Base-by-base conservation (phyloP, 2,329 filamentous ascomycete genomes). In the Fusarium sp. region DNA sequence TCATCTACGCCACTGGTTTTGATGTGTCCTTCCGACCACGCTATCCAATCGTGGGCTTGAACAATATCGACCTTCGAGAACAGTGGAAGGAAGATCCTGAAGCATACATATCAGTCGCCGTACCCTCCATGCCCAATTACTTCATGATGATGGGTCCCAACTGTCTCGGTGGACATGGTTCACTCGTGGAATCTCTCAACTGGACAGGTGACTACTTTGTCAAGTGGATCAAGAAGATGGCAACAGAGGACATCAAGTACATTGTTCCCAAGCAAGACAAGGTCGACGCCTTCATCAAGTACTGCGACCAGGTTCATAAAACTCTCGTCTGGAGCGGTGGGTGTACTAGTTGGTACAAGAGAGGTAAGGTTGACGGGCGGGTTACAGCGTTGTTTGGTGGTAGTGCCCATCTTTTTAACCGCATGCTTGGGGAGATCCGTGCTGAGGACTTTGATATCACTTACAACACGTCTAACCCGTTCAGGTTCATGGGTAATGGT, bases 1-100 rank as follows among this genome's bases (percentile, higher is more conserved):
- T 89, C 22, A 78, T 89, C 21, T 88, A 86, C 57, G 86, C 86
- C 17, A 88, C 85, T 0, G 85, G 86, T 3, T 88, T 87, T 65
- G 83, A 88, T 65, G 82, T 83, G 8, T 86, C 84, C 1, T 87
- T 86, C 73, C 73, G 80, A 2, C 85, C 86, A 4, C 80, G 82
- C 1, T 87, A 86, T 60, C 80, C 82, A 10, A 82, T 89, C 4
- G 77, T 80, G 2, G 88, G 87, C 2, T 79, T 80, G 43, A 75
- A 79, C 4, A 83, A 82, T 4, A 80, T 82, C 34, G 79, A 82
- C 39, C 76, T 89, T 6, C 80, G 85, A 19, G 78, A 87, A 34
- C 76, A 83, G 2, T 89, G 88, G 87, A 79, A 84, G 3, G 72
- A 74, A n/a, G 72, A 75, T 22, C 74, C 76, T 5, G 73, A 76